Base-by-base conservation (phyloP, 495 filamentous ascomycete genomes). In the Aspergillus diversus region DNA sequence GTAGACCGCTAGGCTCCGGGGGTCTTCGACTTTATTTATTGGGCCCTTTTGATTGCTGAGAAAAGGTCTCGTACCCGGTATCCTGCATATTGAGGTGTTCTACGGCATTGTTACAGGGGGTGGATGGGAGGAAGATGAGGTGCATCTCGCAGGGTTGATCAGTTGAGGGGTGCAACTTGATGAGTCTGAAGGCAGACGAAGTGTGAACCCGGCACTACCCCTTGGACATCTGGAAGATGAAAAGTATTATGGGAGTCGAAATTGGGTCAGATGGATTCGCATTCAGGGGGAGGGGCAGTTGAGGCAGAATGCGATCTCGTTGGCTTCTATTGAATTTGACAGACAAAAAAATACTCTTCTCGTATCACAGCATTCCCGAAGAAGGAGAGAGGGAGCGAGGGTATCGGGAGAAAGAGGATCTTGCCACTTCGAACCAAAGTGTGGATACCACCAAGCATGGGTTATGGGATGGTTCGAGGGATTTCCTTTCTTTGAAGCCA, bases 1-100 rank as follows among this genome's bases (percentile, higher is more conserved):
- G 11, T 55, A 55, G 61, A 63, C 61, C 55, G 55, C 61, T 53
- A 58, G 27, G 27, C 47, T 50, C 27, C n/a, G 47, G 16, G 47
- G 13, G 6, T n/a, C 16, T 21, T n/a, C 11, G 47, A 49, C 21
- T 27, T 27, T 27, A 27, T 27, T 27, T 27, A 1, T 27, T 27
- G 21, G 21, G 2, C 21, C 21, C 21, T 27, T 27, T 27, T 2
- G 21, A 27, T 27, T 27, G 21, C 21, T 27, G 21, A 27, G 21
- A 27, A 27, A 27, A 2, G 21, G 21, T 27, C 21, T 27, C 21
- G 21, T 27, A 27, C 21, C 21, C 21, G 21, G 21, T 27, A 27
- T 34, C 7, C 51, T 54, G 51, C 31, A 54, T 54, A 11, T 54
- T 33, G 21, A 34, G 31, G 16, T 34, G 27, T 33, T 33, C 27